phyloP scores from a whole-genome alignment of 169 alveolate species.

The Amoebophrya sp. region DNA sequence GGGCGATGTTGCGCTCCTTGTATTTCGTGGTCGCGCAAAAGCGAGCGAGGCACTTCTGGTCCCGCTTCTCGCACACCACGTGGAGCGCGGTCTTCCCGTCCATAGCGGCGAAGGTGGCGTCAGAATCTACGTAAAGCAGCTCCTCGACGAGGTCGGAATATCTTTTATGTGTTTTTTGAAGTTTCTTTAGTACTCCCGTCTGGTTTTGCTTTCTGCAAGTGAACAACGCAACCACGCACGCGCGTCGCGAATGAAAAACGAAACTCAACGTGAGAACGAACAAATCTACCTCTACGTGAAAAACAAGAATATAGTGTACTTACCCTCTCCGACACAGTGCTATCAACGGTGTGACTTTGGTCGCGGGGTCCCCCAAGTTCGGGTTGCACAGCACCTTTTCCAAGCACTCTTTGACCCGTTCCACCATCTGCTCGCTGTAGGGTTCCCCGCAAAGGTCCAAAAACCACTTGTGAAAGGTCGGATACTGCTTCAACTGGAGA shows the following conservation, averaged over 20 bases:
- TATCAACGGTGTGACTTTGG: not conserved
- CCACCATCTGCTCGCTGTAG: not conserved
- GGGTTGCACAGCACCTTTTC: not conserved
- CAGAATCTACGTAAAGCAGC: not conserved
- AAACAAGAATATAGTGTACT: too few species aligned
- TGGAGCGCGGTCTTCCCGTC: not conserved
- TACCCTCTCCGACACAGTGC: not conserved
- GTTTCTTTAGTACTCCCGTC: too few species aligned
- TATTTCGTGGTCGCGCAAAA: not conserved
- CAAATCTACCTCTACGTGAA: too few species aligned
- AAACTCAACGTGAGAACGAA: too few species aligned
- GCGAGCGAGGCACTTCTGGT: not conserved
- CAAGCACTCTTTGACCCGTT: not conserved
- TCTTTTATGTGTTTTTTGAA: too few species aligned
- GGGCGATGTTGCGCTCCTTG: not conserved
- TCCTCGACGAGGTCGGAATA: slow-evolving; percentile 21
- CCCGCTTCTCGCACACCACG: not conserved
- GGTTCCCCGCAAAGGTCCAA: not conserved
- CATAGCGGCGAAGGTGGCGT: not conserved
- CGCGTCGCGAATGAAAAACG: too few species aligned
- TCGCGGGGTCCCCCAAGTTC: not conserved
- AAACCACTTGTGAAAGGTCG: not conserved
- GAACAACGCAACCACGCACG: too few species aligned
- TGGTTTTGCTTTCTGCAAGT: too few species aligned
- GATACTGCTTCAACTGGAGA: not conserved